Base-by-base conservation (phyloP, 108 stramenopile species). In the Skeletonema potamos region DNA sequence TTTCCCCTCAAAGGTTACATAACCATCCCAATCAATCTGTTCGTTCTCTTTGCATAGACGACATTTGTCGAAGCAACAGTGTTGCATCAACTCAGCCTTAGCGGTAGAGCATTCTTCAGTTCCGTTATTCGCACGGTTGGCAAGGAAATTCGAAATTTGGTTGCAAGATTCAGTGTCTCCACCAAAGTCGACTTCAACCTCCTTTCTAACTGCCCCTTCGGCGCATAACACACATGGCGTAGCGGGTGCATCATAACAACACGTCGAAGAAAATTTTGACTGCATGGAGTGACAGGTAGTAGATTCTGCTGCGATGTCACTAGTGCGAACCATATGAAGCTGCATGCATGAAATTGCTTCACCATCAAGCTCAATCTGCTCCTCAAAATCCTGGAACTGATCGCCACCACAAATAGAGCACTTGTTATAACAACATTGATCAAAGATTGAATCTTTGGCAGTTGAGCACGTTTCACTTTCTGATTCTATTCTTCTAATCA, bases 21-120 rank as follows among this genome's bases (percentile, higher is more conserved):
- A 73, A 27, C 72, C 44, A 39, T 80, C 79, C 79, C 79, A 80
- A 44, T 80, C 79, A 51, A 80, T 69, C 11, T 68, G 62, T 17
- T 80, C 72, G 2, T 22, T 57, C 4, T 61, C 66, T 7, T 36
- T 51, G 55, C 79, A 80, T 24, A 80, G 28, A 12, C 37, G 64
- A 44, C 79, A 80, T 59, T 73, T 80, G 62, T 80, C 67, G 56
- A 80, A 73, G 61, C 79, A 80, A 32, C 79, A 80, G 46, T 64
- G 69, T 29, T 80, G 72, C 58, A 44, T 63, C 11, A 80, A 80
- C 28, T 73, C 79, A 5, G 26, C 55, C 62, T 72, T 63, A 22
- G 55, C 26, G 15, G 56, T 59, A 7, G 46, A 57, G 15, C 79
- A 80, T 43, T 80, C 79, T 26, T 80, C 79, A 15, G 79, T 80